A percentile compares a stretch with the other conserved stretches of the same genome.
Conservation (phyloP, 177 flowering plant species). For the Telopea speciosissima region DNA sequence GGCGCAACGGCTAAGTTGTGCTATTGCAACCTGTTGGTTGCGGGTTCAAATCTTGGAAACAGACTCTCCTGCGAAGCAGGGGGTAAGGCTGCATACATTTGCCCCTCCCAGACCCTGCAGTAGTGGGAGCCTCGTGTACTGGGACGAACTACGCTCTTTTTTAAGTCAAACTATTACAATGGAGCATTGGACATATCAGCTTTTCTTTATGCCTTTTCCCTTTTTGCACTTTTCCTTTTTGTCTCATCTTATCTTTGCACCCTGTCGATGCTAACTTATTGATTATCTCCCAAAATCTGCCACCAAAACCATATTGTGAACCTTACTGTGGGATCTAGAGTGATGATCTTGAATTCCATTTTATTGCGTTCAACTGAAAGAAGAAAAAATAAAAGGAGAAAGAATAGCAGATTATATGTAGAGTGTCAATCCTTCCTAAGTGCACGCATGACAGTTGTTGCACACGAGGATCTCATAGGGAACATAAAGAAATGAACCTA, state of each 20-base stretch:
- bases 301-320: neutral
- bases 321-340: neutral
- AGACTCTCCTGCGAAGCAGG: too few species aligned
- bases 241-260: neutral
- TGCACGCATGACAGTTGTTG: neutral
- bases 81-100: too few species aligned
- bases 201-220: neutral
- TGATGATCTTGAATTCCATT: neutral
- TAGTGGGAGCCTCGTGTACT: too few species aligned
- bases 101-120: too few species aligned
- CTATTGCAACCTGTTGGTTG: too few species aligned
- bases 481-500: too few species aligned
- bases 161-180: neutral
- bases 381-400: too few species aligned
- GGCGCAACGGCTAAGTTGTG: too few species aligned
- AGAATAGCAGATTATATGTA: too few species aligned
- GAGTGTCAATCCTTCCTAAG: neutral
- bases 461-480: neutral
- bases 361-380: neutral
- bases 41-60: too few species aligned
- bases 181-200: neutral
- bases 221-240: neutral
- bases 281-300: neutral
- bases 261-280: neutral
- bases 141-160: too few species aligned